Conservation (phyloP, 768 basidiomycete genomes). For the Mycena latifolia region DNA sequence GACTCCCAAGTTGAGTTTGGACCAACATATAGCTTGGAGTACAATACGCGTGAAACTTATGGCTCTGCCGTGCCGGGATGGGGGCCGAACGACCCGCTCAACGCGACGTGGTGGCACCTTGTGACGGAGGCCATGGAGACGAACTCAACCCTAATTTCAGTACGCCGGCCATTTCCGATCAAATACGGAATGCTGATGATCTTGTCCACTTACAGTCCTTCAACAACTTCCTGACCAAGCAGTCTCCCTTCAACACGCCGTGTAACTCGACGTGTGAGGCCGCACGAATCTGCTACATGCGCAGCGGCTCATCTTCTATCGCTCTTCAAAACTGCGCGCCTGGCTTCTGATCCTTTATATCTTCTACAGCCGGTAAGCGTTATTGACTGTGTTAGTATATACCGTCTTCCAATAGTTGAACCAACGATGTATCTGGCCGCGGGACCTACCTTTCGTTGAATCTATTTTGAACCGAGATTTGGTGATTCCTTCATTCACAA, state of each 20-base stretch:
- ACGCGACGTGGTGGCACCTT: slow-evolving; percentile 87
- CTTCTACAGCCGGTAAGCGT: too few relatives aligned
- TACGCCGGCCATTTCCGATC: slow-evolving; percentile 45
- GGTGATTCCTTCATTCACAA: too few relatives aligned
- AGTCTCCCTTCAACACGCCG: slow-evolving; percentile 62
- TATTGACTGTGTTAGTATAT: too few relatives aligned
- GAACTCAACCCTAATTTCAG: slow-evolving; percentile 67
- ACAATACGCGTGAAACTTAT: slow-evolving; percentile 76
- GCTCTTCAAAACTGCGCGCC: slow-evolving; percentile 66
- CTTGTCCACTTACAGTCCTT: slow-evolving; percentile 59
- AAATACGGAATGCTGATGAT: slow-evolving; percentile 1
- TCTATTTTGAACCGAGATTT: too few relatives aligned
- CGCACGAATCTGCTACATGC: slow-evolving; percentile 82
- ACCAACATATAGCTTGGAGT: slow-evolving; percentile 75
- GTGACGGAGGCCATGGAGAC: slow-evolving; percentile 81
- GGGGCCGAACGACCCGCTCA: slow-evolving; percentile 74
- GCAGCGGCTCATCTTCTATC: slow-evolving; percentile 76
- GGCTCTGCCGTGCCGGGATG: slow-evolving; percentile 69
- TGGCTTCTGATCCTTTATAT: slow-evolving; percentile 68
- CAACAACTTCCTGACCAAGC: slow-evolving; percentile 78
- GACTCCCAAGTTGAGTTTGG: slow-evolving; percentile 69
- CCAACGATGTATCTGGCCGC: too few relatives aligned
- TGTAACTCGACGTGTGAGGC: slow-evolving; percentile 71
- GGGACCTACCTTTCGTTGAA: too few relatives aligned
- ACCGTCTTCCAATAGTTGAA: too few relatives aligned